phyloP scores from a whole-genome alignment of 306 rosid species.

The Macrotyloma uniflorum region DNA sequence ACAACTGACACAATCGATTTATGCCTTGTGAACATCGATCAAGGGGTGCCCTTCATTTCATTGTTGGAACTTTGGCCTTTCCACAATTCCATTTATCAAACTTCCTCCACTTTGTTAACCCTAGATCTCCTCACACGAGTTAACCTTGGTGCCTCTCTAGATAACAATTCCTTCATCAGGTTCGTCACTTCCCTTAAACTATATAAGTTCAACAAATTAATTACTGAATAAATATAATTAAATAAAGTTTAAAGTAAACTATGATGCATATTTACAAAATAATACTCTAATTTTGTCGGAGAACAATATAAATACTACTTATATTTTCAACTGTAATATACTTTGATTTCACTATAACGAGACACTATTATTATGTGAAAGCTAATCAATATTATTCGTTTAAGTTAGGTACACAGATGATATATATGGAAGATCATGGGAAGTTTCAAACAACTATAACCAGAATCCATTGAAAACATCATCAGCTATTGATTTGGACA shows the following conservation, averaged over 20 bases:
- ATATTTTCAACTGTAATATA: not conserved
- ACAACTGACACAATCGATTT: not conserved
- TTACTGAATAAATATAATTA: too few species aligned
- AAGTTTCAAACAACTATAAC: not conserved
- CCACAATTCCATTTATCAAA: conserved; percentile 2
- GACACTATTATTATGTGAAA: not conserved
- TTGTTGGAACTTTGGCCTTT: conserved; percentile 1
- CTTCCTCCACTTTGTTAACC: conserved; percentile 4
- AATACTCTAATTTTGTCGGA: too few species aligned
- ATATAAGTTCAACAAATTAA: too few species aligned
- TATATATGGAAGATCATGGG: conserved; percentile 24
- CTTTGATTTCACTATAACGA: not conserved
- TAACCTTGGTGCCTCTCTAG: not conserved
- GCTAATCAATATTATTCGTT: not conserved
- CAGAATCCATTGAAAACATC: not conserved
- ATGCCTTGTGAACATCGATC: not conserved
- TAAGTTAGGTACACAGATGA: conserved; percentile 21
- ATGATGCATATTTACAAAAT: too few species aligned
- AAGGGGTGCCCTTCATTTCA: conserved; percentile 15
- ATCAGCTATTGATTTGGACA: not conserved
- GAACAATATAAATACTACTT: too few species aligned
- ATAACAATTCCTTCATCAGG: conserved; percentile 21
- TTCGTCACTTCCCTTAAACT: not conserved
- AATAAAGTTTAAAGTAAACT: too few species aligned
- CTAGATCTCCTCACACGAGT: conserved; percentile 1